Evolutionary conservation across 768 basidiomycete genomes (phyloP).

Genomic region (Lactarius pseudohatsudake): DNA sequence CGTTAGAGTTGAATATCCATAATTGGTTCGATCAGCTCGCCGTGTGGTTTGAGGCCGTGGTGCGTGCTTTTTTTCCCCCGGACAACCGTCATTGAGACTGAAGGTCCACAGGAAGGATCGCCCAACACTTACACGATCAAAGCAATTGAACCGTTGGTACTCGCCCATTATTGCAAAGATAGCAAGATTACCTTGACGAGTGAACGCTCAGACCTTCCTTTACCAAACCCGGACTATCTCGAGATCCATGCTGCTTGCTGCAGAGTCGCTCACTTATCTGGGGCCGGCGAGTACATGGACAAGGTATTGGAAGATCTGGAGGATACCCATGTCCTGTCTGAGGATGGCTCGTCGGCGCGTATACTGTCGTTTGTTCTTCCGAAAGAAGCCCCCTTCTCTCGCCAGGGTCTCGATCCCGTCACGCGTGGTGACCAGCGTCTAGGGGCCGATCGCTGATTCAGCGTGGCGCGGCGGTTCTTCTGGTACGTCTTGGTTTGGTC

Average conservation of each 20-base stretch:
- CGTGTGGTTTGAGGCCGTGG: neutral
- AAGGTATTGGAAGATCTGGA: neutral
- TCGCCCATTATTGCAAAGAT: neutral
- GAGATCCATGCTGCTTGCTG: neutral
- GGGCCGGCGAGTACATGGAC: neutral
- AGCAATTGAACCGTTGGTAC: neutral
- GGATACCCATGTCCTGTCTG: neutral
- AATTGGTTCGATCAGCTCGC: neutral
- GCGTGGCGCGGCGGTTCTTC: too few relatives aligned
- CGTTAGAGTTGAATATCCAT: accelerated
- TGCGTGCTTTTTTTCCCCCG: neutral
- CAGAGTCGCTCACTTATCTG: neutral
- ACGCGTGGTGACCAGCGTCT: too few relatives aligned
- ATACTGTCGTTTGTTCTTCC: neutral
- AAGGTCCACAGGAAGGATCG: neutral
- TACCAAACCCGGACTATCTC: neutral
- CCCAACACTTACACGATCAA: neutral
- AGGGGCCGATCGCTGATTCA: too few relatives aligned
- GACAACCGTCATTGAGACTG: neutral
- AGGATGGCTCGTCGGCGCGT: neutral
- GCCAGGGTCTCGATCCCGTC: too few relatives aligned
- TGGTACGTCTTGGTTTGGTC: too few relatives aligned
- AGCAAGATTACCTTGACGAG: neutral
- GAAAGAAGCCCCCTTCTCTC: neutral
- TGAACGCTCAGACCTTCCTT: neutral